These are phyloP conservation scores for Epichloe typhina DNA, from an alignment of 2,329 filamentous ascomycete genomes.

Conservation along the genomic window DNA sequence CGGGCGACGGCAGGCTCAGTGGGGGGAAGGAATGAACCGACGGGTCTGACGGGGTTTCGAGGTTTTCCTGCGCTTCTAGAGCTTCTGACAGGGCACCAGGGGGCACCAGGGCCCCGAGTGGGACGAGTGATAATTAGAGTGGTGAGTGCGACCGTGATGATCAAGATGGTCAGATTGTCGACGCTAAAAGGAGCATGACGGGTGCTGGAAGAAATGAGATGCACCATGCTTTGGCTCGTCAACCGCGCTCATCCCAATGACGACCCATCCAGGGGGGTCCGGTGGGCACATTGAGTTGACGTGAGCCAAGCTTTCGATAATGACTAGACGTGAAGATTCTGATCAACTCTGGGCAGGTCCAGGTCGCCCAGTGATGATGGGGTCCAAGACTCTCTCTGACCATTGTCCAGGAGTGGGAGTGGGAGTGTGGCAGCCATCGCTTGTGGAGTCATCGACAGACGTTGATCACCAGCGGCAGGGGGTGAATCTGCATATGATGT, in stretches of 20 bases:
- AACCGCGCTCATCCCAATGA: not conserved
- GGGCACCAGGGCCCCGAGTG: slow-evolving; percentile 1
- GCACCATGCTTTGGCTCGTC: not conserved
- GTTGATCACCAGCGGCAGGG: slow-evolving; percentile 1
- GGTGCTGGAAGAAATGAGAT: slow-evolving; percentile 1
- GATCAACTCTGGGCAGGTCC: not conserved
- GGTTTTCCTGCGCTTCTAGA: slow-evolving; percentile 3
- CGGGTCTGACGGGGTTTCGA: not conserved
- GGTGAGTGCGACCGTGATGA: slow-evolving; percentile 1
- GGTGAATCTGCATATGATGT: not conserved
- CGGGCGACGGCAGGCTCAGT: not conserved
- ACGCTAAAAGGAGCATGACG: slow-evolving; percentile 3
- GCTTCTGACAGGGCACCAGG: slow-evolving; percentile 2
- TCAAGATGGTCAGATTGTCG: slow-evolving; percentile 6
- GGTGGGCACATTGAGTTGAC: not conserved
- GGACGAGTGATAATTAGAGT: not conserved
- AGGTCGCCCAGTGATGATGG: not conserved
- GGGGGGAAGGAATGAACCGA: not conserved
- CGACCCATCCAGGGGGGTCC: not conserved
- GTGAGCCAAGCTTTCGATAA: not conserved
- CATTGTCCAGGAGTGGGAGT: no score
- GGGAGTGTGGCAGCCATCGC: not conserved
- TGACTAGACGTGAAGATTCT: not conserved
- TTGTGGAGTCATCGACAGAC: not conserved
- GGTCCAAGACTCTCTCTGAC: no score